Conservation (phyloP, 202 grass and related monocot genomes). For the Saccharum hybrid region DNA sequence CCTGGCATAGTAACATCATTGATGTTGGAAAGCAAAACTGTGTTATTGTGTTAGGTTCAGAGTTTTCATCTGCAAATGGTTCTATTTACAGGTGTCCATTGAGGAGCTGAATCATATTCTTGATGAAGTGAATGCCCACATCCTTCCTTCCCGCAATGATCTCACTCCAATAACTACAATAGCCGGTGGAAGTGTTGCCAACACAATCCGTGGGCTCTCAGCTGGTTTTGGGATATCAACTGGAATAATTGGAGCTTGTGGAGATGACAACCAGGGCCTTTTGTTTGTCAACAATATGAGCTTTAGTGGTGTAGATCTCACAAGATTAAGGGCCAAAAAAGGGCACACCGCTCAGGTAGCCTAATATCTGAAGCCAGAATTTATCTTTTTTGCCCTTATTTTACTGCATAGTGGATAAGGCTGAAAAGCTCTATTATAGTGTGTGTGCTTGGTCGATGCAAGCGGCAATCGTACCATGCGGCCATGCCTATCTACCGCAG, state of each 20-base stretch:
- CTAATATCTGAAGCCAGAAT: slow-evolving; percentile 30
- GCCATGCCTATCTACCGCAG: slow-evolving; percentile 83
- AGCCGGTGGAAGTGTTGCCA: slow-evolving; percentile 93
- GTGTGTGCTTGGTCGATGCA: slow-evolving; percentile 90
- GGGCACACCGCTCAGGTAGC: slow-evolving; percentile 86
- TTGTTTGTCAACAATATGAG: slow-evolving; percentile 82
- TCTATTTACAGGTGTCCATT: slow-evolving; percentile 60
- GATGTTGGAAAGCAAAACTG: background rate
- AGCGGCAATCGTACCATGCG: slow-evolving; percentile 93
- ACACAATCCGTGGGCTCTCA: slow-evolving; percentile 80
- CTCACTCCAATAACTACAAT: slow-evolving; percentile 70
- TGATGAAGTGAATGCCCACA: slow-evolving; percentile 66
- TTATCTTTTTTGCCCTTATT: slow-evolving; percentile 49
- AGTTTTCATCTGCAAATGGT: slow-evolving; percentile 25
- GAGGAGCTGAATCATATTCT: slow-evolving; percentile 87
- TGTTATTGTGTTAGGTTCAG: background rate
- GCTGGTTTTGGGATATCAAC: slow-evolving; percentile 86
- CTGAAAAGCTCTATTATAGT: slow-evolving; percentile 64
- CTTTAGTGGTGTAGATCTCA: slow-evolving; percentile 86
- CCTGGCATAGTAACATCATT: background rate
- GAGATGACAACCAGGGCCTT: slow-evolving; percentile 72
- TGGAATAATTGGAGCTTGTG: slow-evolving; percentile 86
- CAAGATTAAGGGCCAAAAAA: slow-evolving; percentile 74
- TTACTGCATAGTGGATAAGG: slow-evolving; percentile 47
- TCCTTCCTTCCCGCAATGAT: slow-evolving; percentile 48